A percentile compares a stretch with the other conserved stretches of the same genome.
Conservation (phyloP, 176 grass and related monocot species). For the Triticum monococcum region DNA sequence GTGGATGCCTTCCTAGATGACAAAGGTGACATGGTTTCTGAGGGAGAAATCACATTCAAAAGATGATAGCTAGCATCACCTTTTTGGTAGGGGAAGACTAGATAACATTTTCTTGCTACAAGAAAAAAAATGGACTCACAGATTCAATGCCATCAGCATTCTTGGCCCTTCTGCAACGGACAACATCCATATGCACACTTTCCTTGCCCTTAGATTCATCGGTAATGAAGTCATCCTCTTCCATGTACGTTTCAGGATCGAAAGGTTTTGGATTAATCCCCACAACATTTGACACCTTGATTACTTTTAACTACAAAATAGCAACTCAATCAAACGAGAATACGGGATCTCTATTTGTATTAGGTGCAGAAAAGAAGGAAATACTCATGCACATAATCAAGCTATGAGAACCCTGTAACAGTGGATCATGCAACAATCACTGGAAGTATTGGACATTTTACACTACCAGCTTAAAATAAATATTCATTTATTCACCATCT, state of each 20-base stretch:
- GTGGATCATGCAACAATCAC: neutral
- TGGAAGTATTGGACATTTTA: neutral
- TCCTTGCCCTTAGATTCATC: conserved; percentile 80
- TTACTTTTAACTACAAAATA: conserved; percentile 77
- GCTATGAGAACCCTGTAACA: neutral
- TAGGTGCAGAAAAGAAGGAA: conserved; percentile 16
- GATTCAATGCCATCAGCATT: conserved; percentile 71
- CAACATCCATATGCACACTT: conserved; percentile 74
- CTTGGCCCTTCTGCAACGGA: conserved; percentile 80
- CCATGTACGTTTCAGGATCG: conserved; percentile 78
- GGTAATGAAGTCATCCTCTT: conserved; percentile 77
- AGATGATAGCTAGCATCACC: neutral
- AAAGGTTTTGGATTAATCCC: conserved; percentile 81
- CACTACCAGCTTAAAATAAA: conserved; percentile 7
- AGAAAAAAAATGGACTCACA: conserved; percentile 52
- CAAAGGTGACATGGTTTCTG: conserved; percentile 6
- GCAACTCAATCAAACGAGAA: conserved; percentile 16
- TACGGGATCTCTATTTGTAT: neutral
- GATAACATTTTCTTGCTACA: neutral
- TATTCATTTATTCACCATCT: neutral
- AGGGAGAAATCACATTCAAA: neutral
- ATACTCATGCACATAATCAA: neutral
- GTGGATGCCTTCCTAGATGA: conserved; percentile 2
- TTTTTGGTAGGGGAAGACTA: conserved; percentile 13
- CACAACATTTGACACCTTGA: conserved; percentile 98